Evolutionary conservation across 331 rosid genomes (phyloP).

Genomic region (Prunus yedoensis): DNA sequence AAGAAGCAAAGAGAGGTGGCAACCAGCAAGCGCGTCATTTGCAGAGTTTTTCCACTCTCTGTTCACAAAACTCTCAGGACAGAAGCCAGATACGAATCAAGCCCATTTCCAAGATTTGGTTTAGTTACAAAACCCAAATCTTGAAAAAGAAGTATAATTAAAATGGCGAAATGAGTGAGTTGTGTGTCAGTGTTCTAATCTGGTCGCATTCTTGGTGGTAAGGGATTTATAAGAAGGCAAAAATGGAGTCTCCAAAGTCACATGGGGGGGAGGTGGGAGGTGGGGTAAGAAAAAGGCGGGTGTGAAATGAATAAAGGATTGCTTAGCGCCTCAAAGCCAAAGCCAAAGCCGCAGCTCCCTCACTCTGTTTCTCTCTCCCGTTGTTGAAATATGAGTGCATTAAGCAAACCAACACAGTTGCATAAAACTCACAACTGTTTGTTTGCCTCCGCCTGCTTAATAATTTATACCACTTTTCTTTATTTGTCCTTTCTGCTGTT

Average conservation of each 20-base stretch:
- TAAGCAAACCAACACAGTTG: constrained; percentile 31
- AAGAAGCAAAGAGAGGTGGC: constrained; percentile 34
- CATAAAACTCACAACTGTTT: not conserved
- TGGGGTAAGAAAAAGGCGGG: constrained; percentile 54
- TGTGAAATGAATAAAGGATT: constrained; percentile 24
- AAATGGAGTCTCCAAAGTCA: constrained; percentile 25
- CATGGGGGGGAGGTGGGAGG: constrained; percentile 52
- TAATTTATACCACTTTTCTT: constrained; percentile 12
- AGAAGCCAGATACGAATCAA: constrained; percentile 23
- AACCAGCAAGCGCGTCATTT: constrained; percentile 45
- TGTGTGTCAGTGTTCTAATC: constrained; percentile 2
- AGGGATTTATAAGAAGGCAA: constrained; percentile 15
- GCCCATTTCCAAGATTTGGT: constrained; percentile 36
- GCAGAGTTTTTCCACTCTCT: constrained; percentile 6
- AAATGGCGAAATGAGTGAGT: not conserved
- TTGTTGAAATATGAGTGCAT: constrained; percentile 11
- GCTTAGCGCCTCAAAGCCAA: too few species aligned
- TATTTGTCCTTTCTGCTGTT: constrained; percentile 29
- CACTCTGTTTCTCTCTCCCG: not conserved
- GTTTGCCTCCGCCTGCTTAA: not conserved
- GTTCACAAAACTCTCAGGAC: constrained; percentile 14
- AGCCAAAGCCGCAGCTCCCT: too few species aligned
- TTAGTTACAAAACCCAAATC: constrained; percentile 14
- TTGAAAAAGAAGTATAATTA: not conserved
- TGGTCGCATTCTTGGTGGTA: constrained; percentile 14